These are phyloP conservation scores for Brasenia schreberi DNA, from an alignment of 164 flowering plant species.

Conservation along the genomic window DNA sequence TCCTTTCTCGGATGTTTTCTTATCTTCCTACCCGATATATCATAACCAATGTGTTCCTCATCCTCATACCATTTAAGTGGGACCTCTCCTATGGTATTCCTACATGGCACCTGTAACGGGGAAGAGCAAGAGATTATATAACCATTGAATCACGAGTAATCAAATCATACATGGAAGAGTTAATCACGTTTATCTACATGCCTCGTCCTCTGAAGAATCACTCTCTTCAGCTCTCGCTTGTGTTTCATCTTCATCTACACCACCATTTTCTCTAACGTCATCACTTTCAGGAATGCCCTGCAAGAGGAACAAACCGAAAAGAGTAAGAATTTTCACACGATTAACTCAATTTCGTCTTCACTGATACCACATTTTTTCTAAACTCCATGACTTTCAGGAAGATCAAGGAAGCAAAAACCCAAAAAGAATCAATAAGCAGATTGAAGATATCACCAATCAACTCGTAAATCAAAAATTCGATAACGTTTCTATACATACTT, in stretches of 20 bases:
- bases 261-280: background rate
- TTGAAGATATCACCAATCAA: no score
- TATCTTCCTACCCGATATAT: conserved; percentile 76
- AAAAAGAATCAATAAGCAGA: no score
- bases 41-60: conserved; percentile 92
- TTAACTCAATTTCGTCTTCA: no score
- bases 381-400: no score
- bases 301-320: background rate
- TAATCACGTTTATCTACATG: background rate
- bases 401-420: no score
- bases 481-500: no score
- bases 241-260: conserved; percentile 9
- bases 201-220: conserved; percentile 46
- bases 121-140: conserved; percentile 1
- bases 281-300: background rate
- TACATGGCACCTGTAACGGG: conserved; percentile 45
- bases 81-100: conserved; percentile 88
- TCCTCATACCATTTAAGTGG: conserved; percentile 81
- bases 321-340: no score
- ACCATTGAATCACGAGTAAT: background rate
- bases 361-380: no score
- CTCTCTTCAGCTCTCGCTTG: conserved; percentile 21
- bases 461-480: no score
- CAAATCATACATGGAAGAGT: background rate
- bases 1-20: conserved; percentile 67